Base-by-base conservation (phyloP, 768 basidiomycete genomes). In the Tephrocybe sp. region DNA sequence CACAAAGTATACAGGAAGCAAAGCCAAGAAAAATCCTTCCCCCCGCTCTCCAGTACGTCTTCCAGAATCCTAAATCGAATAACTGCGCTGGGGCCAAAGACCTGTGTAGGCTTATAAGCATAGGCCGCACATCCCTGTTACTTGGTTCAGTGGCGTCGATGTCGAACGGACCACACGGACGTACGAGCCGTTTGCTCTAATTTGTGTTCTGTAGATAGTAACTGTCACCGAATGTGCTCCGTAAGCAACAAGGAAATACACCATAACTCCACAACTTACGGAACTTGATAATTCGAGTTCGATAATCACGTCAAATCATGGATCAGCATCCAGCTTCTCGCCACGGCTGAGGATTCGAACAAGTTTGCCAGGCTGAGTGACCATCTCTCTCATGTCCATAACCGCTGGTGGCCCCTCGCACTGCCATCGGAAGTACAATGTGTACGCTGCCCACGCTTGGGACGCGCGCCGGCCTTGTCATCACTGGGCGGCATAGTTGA, bases 341-440 rank as follows among this genome's bases (percentile, higher is more conserved):
- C 90, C 90, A 11, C 90, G 81, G 1, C 90, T 87, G 52, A 92
- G 79, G 24, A 92, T 85, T 21, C 89, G 75, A 27, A 92, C 83
- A 55, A 87, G 84, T 53, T 82, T 85, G 64, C 79, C 84, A 6
- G 87, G 84, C 55, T 88, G 84, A 18, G 84, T 72, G 8, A 87
- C 77, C 65, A 80, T 79, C 54, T 85, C 85, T 86, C 87, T 89
- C 87, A 91, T 88, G 4, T 86, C 83, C 76, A 83, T 80, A 39
- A 89, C 86, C 1, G 87, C 84, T 7, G 49, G 27, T 44, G 51
- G 3, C 39, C 31, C 36, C 49, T 49, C 18, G 26, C 32, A 9
- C 21, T 32, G 16, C 44, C 48, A 26, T 47, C 50, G 9, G 46
- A 48, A 7, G 49, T n/a, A 7, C 47, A 39, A 4, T 44, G 27